Evolutionary conservation across 768 basidiomycete genomes (phyloP).

Genomic region (Suillus bovinus): DNA sequence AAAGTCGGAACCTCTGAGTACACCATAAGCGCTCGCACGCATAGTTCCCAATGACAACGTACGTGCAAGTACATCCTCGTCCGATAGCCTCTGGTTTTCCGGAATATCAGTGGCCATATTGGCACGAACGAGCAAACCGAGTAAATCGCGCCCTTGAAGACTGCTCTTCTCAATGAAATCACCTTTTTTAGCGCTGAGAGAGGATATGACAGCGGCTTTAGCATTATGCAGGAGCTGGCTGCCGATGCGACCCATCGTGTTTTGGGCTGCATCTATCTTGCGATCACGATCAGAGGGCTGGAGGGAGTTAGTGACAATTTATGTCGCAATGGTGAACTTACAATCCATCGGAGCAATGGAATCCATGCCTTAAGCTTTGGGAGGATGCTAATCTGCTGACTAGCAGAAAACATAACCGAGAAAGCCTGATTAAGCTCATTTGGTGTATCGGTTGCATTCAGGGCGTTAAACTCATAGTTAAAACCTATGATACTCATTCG

Average conservation of each 20-base stretch:
- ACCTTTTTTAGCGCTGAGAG: constrained; percentile 21
- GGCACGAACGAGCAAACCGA: constrained; percentile 60
- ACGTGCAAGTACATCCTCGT: constrained; percentile 63
- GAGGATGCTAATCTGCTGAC: constrained; percentile 21
- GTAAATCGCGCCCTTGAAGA: constrained; percentile 49
- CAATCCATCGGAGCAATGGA: constrained; percentile 41
- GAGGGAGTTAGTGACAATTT: neutral
- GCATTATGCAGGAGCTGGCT: constrained; percentile 48
- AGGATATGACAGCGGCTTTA: constrained; percentile 38
- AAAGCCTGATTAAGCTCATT: constrained; percentile 37
- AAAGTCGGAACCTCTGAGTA: constrained; percentile 60
- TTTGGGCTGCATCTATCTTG: constrained; percentile 29
- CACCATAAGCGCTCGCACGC: neutral
- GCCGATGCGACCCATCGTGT: constrained; percentile 52
- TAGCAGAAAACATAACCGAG: constrained; percentile 27
- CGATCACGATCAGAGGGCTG: constrained; percentile 25
- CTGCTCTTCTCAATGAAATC: constrained; percentile 36
- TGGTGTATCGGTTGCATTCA: constrained; percentile 24
- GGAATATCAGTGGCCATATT: constrained; percentile 64
- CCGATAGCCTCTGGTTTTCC: constrained; percentile 53
- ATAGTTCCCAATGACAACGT: constrained; percentile 19
- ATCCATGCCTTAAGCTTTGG: constrained; percentile 35
- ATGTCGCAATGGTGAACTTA: constrained; percentile 19
- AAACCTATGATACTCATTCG: constrained; percentile 32
- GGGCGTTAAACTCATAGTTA: constrained; percentile 36